Base-by-base conservation (phyloP, 78 protist species). In the Creolimax fragrantissima region DNA sequence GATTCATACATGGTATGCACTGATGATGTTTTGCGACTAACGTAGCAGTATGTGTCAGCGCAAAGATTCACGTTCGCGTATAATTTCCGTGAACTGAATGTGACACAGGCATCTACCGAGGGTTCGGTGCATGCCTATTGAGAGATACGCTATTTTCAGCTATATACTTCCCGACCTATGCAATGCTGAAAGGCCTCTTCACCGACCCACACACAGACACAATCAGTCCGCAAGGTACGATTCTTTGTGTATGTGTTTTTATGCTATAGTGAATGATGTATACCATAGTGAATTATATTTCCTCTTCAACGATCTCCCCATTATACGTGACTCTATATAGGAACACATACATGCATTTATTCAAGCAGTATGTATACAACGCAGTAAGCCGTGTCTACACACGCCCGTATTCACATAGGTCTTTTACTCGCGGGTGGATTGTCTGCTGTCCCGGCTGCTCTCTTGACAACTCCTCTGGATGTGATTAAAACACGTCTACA, bases 401-500 rank as follows among this genome's bases (percentile, higher is more conserved):
- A 83, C 86, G 37, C 5, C 35, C 86, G 5, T 83, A 83, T 41
- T 39, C 86, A 83, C 86, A 83, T 74, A 88, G 90, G 90, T 32
- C 90, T 88, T 6, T 36, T 88, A 5, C 90, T 88, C 17, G 90
- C 90, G 37, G 90, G 90, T 45, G 90, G 45, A 24, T 41, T 43
- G 11, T 7, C 90, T 32, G 45, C 7, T 5, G 90, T 88, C 11
- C 90, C 90, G 6, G 90, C 90, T 6, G 90, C 90, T 2, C 67
- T 88, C 35, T 6, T 88, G 67, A 88, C 90, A 5, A 88, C 90
- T 24, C 90, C 90, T 17, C 7, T 88, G 7, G 90, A 88, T 32
- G 90, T 88, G 37, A 45, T 88, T 35, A 88, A 88, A 32, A 88
- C 90, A 5, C 90, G 90, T 6, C 47, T 88, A 74, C 90, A 88